phyloP scores from a whole-genome alignment of 805 yeast genomes.

The Ogataea saltuana region DNA sequence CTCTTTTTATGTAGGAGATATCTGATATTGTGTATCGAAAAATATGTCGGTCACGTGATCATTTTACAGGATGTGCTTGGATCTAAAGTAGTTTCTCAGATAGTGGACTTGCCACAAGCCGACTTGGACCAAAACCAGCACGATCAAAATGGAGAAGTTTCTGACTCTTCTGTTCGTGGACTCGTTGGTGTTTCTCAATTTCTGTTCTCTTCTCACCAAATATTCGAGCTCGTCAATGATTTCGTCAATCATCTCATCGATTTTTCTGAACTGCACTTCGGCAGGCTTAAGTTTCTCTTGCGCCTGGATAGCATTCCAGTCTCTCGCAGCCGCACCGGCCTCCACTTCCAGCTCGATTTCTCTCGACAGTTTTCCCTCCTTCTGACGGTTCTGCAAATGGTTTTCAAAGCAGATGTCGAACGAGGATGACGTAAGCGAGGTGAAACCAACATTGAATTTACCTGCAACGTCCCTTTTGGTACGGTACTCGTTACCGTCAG shows the following conservation, averaged over 20 bases:
- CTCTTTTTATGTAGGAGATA: too few relatives aligned
- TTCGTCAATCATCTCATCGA: constrained; percentile 85
- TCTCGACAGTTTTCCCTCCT: constrained; percentile 52
- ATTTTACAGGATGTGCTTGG: constrained; percentile 67
- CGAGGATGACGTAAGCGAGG: constrained; percentile 77
- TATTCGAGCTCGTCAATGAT: constrained; percentile 77
- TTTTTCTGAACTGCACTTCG: constrained; percentile 84
- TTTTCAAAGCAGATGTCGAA: constrained; percentile 92
- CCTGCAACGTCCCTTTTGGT: constrained; percentile 77
- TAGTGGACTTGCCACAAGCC: constrained; percentile 94
- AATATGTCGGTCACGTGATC: neutral
- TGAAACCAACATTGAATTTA: constrained; percentile 73
- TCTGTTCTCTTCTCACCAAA: constrained; percentile 83
- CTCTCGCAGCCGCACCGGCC: constrained; percentile 95
- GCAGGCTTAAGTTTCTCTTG: constrained; percentile 90
- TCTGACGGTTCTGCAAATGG: constrained; percentile 40
- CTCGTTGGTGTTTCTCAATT: constrained; percentile 95
- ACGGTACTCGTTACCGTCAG: constrained; percentile 82
- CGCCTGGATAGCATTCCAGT: constrained; percentile 94
- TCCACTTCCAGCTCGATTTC: constrained; percentile 89
- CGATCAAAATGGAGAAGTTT: constrained; percentile 73
- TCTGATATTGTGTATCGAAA: too few relatives aligned
- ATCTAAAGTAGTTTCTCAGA: constrained; percentile 87
- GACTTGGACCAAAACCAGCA: constrained; percentile 68
- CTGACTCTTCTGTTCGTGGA: constrained; percentile 92